These are phyloP conservation scores for Nephelium lappaceum DNA, from an alignment of 345 rosid genomes.

Conservation along the genomic window DNA sequence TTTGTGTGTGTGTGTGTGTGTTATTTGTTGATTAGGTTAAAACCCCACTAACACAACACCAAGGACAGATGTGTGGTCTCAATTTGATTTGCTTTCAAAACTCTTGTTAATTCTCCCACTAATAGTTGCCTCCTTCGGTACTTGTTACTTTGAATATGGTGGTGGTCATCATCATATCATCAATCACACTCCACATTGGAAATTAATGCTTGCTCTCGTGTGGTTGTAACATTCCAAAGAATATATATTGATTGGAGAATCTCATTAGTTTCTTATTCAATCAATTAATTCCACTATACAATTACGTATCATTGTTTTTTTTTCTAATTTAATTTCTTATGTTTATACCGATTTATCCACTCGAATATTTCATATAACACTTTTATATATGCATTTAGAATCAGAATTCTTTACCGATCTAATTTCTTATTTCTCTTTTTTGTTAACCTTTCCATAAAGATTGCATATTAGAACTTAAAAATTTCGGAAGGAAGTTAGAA, in stretches of 20 bases:
- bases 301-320: too few relatives aligned
- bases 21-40: constrained; percentile 9
- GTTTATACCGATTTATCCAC: too few relatives aligned
- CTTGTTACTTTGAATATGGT: constrained; percentile 11
- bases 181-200: neutral
- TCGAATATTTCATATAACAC: too few relatives aligned
- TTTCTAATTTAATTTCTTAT: too few relatives aligned
- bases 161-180: neutral
- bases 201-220: neutral
- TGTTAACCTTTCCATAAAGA: too few relatives aligned
- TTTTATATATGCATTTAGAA: too few relatives aligned
- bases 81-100: neutral
- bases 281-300: neutral
- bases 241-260: neutral
- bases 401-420: too few relatives aligned
- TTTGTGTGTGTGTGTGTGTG: too few relatives aligned
- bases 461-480: too few relatives aligned
- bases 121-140: constrained; percentile 7
- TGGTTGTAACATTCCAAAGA: too few relatives aligned
- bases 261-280: neutral
- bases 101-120: constrained; percentile 21
- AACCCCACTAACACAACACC: constrained; percentile 25
- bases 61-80: constrained; percentile 27
- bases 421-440: too few relatives aligned
- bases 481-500: too few relatives aligned